Base-by-base conservation (phyloP, 352 stramenopile genomes). In the Aphanomyces euteiches region DNA sequence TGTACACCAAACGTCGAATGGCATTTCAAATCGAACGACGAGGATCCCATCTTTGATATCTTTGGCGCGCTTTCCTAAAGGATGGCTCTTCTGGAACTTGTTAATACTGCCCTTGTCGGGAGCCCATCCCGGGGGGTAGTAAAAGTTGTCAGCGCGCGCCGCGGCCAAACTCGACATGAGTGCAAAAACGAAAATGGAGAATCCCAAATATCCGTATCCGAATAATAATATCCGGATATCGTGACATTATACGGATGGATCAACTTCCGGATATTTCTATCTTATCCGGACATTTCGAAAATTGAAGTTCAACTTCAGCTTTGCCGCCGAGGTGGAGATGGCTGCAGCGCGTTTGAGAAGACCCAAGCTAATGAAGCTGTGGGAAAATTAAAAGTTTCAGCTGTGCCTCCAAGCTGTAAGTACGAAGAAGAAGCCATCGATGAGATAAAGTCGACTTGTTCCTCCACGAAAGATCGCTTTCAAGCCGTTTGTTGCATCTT, bases 1-100 rank as follows among this genome's bases (percentile, higher is more conserved):
- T 0, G 79, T 75, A 72, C 93, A 98, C 89, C 95, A 99, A 65
- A 97, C 90, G 81, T 98, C 87, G 74, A 98, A 98, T 8, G 96
- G 96, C 72, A 99, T 92, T 83, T 99, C 97, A 77, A 99, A 99
- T 73, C 97, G 91, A 58, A 98, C 95, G 36, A 99, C 88, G 54
- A 93, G 83, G 53, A 90, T 83, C 66, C 95, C 90, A 59, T 98
- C 81, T 63, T 90, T 90, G 75, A 97, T 85, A 79, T 97, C 95
- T 72, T 97, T 92, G 15, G 83, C 85, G 48, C 87, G 84, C 47
- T 82, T 83, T 4, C 89, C 87, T 37, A 95, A 74, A 45, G 83
- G 82, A 56, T 91, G 74, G 72, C 93, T 87, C 78, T 80, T 73
- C 15, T 82, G 84, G 72, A 90, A 93, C 69, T 90, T 78, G 69